phyloP scores from a whole-genome alignment of 805 yeast genomes.

The Tetrapisispora iriomotensis region DNA sequence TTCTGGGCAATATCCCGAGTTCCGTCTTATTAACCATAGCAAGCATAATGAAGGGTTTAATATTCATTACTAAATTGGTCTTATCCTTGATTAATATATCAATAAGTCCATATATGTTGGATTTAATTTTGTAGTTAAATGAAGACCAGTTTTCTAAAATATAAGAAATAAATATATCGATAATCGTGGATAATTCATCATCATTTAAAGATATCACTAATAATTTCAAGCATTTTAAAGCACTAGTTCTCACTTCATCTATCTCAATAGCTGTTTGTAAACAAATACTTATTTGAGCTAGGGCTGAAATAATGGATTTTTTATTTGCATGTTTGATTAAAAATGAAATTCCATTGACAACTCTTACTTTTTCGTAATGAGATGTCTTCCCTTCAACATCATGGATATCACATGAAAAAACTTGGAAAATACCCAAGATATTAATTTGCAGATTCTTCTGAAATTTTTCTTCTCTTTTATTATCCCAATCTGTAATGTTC shows the following conservation, averaged over 20 bases:
- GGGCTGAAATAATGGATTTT: slow-evolving; percentile 49
- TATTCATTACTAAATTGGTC: slow-evolving; percentile 11
- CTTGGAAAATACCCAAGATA: slow-evolving; percentile 66
- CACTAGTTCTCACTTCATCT: slow-evolving; percentile 46
- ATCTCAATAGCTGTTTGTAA: slow-evolving; percentile 69
- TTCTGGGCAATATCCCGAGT: slow-evolving; percentile 42
- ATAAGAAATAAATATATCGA: slow-evolving; percentile 66
- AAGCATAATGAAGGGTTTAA: slow-evolving; percentile 44
- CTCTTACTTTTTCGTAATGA: slow-evolving; percentile 56
- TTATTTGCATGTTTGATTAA: slow-evolving; percentile 44
- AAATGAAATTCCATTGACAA: slow-evolving; percentile 65
- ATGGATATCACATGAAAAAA: slow-evolving; percentile 70
- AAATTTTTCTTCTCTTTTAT: slow-evolving; percentile 26
- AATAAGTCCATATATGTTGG: slow-evolving; percentile 44
- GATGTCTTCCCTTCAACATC: slow-evolving; percentile 65
- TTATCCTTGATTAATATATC: slow-evolving; percentile 21
- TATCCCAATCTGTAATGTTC: slow-evolving; percentile 19
- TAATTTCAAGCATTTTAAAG: slow-evolving; percentile 59
- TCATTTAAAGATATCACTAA: slow-evolving; percentile 49
- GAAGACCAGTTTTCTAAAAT: slow-evolving; percentile 56
- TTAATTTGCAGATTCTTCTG: slow-evolving; percentile 42
- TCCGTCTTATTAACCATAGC: slow-evolving; percentile 54
- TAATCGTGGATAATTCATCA: slow-evolving; percentile 50
- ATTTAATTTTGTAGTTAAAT: slow-evolving; percentile 41
- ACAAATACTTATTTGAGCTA: slow-evolving; percentile 82